Base-by-base conservation (phyloP, 208 protist genomes). In the Leishmania tropica region DNA sequence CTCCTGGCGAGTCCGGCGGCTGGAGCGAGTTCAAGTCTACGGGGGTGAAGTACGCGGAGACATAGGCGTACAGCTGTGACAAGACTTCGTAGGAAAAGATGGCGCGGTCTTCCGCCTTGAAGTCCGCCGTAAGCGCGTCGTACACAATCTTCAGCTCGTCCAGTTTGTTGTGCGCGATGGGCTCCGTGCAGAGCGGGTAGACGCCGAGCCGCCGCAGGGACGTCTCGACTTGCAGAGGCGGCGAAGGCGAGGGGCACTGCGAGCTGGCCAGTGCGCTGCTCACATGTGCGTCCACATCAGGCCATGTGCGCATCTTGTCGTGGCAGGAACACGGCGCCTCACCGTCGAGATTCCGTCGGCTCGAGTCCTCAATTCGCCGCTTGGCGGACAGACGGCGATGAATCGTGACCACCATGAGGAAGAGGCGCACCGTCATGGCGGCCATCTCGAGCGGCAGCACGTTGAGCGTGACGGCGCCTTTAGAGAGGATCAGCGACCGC, bases 351-450 rank as follows among this genome's bases (percentile, higher is more conserved):
- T 45, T 58, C 21, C 68, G 70, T 1, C 67, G 24, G 68, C 80
- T 87, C 35, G 76, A 76, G n/a, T 87, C 82, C 17, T 76, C 82
- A 1, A 85, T 78, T 6, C 82, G 82, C 13, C 82, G 76, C 74
- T 89, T 87, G 11, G 84, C 74, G 37, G 42, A 81, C 31, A 94
- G 87, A 31, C 87, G 85, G 21, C 88, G 85, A 72, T 96, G 90
- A 45, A 88, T 95, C 11, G 81, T 89, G 71, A 87, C 81, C 17
- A 95, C 86, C 67, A 95, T 93, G 53, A 94, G 85, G 78, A 95
- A 96, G 21, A 96, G 85, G 0, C 93, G 91, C 68, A 93, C 86
- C 40, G 90, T 88, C 85, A 96, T 87, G 28, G 84, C 81, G 15
- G 86, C 87, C 74, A 95, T 86, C 60, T 96, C 91, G 15, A 96